Evolutionary conservation across 106 monocot species (phyloP).

Genomic region (Phalaenopsis equestris): DNA sequence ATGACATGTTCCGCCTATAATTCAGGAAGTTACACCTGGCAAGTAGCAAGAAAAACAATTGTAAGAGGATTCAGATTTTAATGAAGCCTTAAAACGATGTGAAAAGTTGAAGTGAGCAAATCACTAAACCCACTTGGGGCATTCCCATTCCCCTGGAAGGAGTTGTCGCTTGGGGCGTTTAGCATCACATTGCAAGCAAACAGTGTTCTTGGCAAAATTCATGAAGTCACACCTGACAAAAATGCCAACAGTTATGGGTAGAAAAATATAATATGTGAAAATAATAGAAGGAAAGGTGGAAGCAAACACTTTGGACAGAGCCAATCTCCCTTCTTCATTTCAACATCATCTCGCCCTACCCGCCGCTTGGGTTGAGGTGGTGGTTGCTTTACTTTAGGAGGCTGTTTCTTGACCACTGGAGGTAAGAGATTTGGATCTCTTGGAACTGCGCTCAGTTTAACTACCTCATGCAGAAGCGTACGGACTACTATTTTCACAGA

Average conservation of each 20-base stretch:
- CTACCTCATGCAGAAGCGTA: constrained; percentile 82
- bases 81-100: background rate
- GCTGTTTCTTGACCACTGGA: constrained; percentile 70
- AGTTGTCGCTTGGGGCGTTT: constrained; percentile 91
- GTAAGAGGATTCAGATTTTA: constrained; percentile 4
- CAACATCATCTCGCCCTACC: constrained; percentile 91
- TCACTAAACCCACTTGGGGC: constrained; percentile 40
- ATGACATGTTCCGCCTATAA: constrained; percentile 93
- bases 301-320: constrained; percentile 78
- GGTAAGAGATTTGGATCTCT: constrained; percentile 91
- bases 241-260: constrained; percentile 13
- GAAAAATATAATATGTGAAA: background rate
- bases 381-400: constrained; percentile 90
- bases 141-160: constrained; percentile 99
- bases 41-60: background rate
- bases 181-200: constrained; percentile 95
- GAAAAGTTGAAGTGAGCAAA: background rate
- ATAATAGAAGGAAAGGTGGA: background rate
- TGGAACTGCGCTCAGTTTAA: constrained; percentile 77
- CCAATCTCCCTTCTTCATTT: constrained; percentile 99
- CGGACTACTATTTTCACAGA: constrained; percentile 65
- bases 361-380: constrained; percentile 81
- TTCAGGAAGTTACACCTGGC: constrained; percentile 94
- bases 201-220: constrained; percentile 95
- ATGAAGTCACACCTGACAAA: constrained; percentile 88